Evolutionary conservation across 805 yeast genomes (phyloP), one percentile per base, ranked within the genome.

Genomic region (Wickerhamiella azymoides): DNA sequence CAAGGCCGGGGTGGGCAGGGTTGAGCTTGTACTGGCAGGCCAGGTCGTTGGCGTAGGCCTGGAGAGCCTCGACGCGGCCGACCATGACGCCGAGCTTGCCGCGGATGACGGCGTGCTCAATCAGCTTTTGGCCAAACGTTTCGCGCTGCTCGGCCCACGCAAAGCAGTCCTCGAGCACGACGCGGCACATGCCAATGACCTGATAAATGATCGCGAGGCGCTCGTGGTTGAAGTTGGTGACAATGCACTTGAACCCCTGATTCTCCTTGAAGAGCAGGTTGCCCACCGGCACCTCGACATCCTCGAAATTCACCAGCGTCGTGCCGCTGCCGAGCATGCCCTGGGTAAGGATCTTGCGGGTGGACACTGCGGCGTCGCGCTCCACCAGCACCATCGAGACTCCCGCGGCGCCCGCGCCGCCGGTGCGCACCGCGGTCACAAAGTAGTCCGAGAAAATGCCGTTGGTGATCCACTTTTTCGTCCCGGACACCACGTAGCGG

Each of bases 381-480:
- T 67, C 71, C 40, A 66, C 53, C 26, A 66, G 54, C 41, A 66
- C 49, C 43, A 67, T 52, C 7, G 70, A 62, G 43, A 66, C 57
- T 14, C 71, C 71, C 25, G 45, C 51, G 61, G 60, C 61, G 35
- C 69, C 69, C 9, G 51, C 50, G 25, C 61, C 63, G 25, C 71
- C 71, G n/a, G 71, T 67, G 39, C 71, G 65, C 43, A 64, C 67
- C 16, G 71, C 71, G 16, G 63, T 66, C 9, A 69, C 63, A 54
- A 66, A 66, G 57, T 65, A 66, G 54, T 66, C 71, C 24, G 67
- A 50, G 56, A 63, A 64, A 40, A 64, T 54, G 35, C 71, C 70
- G 51, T 67, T 67, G 45, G 71, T 67, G 59, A 66, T 66, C 71
- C 71, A 66, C 54, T 66, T 67, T 59, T 66, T 66, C 46, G 64